Conservation (phyloP, 2,329 filamentous ascomycete genomes). For the Rhexocercosporidium sp. region DNA sequence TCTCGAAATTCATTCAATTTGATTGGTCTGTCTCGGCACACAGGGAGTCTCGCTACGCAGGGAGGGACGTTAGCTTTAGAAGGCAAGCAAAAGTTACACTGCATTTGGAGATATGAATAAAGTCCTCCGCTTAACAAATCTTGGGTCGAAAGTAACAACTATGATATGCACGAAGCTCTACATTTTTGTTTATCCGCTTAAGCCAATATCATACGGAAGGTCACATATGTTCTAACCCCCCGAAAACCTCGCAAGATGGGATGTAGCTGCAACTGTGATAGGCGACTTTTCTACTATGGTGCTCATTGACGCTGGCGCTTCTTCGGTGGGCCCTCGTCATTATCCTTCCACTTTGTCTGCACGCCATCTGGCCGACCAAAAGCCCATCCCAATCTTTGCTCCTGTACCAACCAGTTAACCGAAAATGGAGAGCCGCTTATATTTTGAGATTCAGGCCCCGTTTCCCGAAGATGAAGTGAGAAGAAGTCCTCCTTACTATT, state of each 20-base stretch:
- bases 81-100: not conserved
- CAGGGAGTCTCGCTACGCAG: too few species aligned
- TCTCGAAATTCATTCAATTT: too few species aligned
- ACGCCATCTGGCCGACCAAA: conserved; percentile 8
- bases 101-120: not conserved
- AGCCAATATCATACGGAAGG: not conserved
- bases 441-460: conserved; percentile 22
- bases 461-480: conserved; percentile 26
- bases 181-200: not conserved
- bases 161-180: not conserved
- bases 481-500: conserved; percentile 22
- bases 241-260: not conserved
- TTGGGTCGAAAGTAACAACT: not conserved
- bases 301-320: conserved; percentile 24
- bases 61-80: too few species aligned
- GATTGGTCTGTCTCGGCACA: too few species aligned
- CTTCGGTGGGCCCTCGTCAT: conserved; percentile 16
- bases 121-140: not conserved
- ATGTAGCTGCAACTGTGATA: not conserved
- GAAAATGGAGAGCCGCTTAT: conserved; percentile 31
- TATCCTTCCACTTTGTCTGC: conserved; percentile 28
- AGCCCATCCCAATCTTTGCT: not conserved
- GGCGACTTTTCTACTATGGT: conserved; percentile 6
- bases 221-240: not conserved
- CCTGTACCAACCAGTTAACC: conserved; percentile 19